Base-by-base conservation (phyloP, 2,329 filamentous ascomycete species). In the Dactylellina parvicollis region DNA sequence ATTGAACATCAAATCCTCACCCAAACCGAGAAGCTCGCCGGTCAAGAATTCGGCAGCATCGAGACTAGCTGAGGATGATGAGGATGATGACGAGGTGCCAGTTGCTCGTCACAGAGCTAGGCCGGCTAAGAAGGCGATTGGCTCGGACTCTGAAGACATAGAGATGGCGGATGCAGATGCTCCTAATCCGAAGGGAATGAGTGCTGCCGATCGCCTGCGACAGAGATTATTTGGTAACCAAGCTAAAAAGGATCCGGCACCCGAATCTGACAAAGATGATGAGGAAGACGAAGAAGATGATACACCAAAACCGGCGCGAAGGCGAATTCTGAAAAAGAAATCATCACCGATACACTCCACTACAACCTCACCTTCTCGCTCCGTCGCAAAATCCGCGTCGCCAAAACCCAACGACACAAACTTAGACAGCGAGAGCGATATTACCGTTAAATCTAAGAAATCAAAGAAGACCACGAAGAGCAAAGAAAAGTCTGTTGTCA, bases 201-300 rank as follows among this genome's bases (percentile, higher is more conserved):
- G 52, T 34, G 59, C 67, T 18, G 67, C 52, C 24, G 59, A 72
- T 26, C 50, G 66, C 7, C 16, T 71, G 34, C 57, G 66, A 34
- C 57, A 64, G 44, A n/a, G 34, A 9, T 24, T 65, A 1, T 72
- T 47, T 18, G 44, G 26, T 14, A 40, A 40, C 18, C 40, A 46
- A 28, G 20, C 18, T 12, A 38, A 47, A n/a, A 49, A 32, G 9
- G 28, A 40, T 26, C 9, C 46, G 40, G 50, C 38, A 8, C 36
- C 30, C 16, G 50, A 38, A 18, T 74, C 22, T 26, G 40, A 74
- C 28, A 54, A 54, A 12, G 46, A 59, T 7, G 80, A 83, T 12
- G 83, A 84, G 12, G 50, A 60, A 7, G 80, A 83, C 14, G 83
- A 84, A 2, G 83, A 84, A 2, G 81, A 83, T n/a, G 49, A 1